Evolutionary conservation across 1,284 basidiomycete genomes (phyloP).

Genomic region (Sanghuangporus baumii): DNA sequence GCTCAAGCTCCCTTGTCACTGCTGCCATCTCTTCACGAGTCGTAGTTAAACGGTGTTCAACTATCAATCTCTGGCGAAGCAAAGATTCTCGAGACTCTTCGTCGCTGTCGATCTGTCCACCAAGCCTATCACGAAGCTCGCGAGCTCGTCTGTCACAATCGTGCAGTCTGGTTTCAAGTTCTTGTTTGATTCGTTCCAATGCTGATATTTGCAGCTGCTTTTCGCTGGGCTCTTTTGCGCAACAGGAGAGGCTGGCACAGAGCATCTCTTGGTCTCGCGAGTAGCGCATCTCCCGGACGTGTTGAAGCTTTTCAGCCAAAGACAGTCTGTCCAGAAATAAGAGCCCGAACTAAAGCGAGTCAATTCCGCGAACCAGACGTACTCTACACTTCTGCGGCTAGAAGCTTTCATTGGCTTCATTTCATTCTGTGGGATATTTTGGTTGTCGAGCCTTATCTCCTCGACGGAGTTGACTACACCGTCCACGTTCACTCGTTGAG

Average conservation of each 20-base stretch:
- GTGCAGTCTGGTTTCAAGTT: constrained; percentile 38
- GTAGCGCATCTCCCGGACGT: constrained; percentile 32
- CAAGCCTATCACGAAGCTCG: constrained; percentile 35
- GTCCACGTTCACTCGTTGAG: too few species aligned
- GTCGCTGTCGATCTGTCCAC: constrained; percentile 30
- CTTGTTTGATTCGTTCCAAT: constrained; percentile 36
- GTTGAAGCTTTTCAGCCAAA: constrained; percentile 3
- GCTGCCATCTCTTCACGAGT: constrained; percentile 32
- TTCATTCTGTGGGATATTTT: neutral
- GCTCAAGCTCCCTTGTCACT: constrained; percentile 22
- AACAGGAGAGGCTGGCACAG: constrained; percentile 27
- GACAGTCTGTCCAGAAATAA: neutral
- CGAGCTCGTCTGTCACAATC: constrained; percentile 39
- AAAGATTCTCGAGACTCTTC: constrained; percentile 31
- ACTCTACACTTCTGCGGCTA: neutral
- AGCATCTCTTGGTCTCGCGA: constrained; percentile 36
- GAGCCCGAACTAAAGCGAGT: neutral
- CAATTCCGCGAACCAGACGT: neutral
- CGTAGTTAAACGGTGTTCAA: constrained; percentile 37
- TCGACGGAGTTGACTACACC: too few species aligned
- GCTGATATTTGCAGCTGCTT: constrained; percentile 41
- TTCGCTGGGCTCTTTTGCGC: constrained; percentile 28
- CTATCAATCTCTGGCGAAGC: constrained; percentile 45
- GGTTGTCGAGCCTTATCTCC: neutral
- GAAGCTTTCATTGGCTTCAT: neutral